phyloP scores from a whole-genome alignment of 1,139 yeast species.

The Magnusiomyces magnusii region DNA sequence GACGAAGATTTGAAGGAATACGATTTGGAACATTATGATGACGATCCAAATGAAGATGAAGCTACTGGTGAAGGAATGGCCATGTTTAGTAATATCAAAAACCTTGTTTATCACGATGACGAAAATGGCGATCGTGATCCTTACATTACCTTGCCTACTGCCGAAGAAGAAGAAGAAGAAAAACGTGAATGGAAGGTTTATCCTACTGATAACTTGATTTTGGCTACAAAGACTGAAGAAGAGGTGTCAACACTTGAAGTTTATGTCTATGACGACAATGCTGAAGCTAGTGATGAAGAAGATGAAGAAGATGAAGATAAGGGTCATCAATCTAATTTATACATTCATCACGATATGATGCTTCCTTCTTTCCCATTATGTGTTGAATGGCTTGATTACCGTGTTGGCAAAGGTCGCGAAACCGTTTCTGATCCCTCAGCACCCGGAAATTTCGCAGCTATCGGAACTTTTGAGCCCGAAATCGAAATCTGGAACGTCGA shows the following conservation, averaged over 20 bases:
- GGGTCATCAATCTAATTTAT: constrained; percentile 53
- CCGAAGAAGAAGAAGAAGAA: constrained; percentile 63
- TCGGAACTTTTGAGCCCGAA: constrained; percentile 96
- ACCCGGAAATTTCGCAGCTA: constrained; percentile 86
- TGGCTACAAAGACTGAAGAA: constrained; percentile 94
- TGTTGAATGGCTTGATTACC: constrained; percentile 88
- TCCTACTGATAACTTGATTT: constrained; percentile 82
- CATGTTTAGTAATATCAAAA: constrained; percentile 38
- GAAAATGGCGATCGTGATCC: constrained; percentile 62
- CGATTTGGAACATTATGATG: constrained; percentile 78
- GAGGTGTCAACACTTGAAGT: constrained; percentile 89
- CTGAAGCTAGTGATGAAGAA: constrained; percentile 55
- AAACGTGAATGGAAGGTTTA: constrained; percentile 77
- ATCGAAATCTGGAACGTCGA: constrained; percentile 97
- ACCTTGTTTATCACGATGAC: constrained; percentile 39
- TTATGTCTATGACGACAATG: constrained; percentile 75
- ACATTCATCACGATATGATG: constrained; percentile 96
- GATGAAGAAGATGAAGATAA: constrained; percentile 59
- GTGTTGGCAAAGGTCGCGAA: constrained; percentile 28
- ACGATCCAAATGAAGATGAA: constrained; percentile 51
- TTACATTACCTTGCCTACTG: constrained; percentile 56
- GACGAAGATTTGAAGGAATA: constrained; percentile 87
- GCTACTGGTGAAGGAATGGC: constrained; percentile 40
- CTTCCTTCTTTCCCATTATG: constrained; percentile 95
- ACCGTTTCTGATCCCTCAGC: constrained; percentile 33